Evolutionary conservation across 371 early-diverging fungal genomes (phyloP).

Genomic region (Mucor velutinosus): DNA sequence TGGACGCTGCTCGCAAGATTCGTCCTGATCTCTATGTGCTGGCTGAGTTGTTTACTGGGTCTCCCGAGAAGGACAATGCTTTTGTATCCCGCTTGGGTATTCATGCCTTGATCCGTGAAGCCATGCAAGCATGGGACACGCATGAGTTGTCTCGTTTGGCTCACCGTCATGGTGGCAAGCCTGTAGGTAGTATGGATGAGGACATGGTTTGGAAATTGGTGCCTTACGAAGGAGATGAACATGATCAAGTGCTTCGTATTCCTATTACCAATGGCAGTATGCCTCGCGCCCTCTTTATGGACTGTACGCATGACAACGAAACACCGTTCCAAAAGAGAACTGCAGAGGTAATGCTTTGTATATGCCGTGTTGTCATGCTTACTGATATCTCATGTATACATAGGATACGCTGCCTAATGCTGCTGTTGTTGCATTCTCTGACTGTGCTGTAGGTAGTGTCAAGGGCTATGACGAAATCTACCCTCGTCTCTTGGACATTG

Average conservation of each 20-base stretch:
- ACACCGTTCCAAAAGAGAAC: conserved; percentile 90
- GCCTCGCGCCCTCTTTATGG: conserved; percentile 96
- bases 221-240: conserved; percentile 43
- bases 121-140: conserved; percentile 96
- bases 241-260: conserved; percentile 36
- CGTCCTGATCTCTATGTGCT: conserved; percentile 93
- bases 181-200: conserved; percentile 74
- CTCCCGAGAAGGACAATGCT: conserved; percentile 85
- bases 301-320: conserved; percentile 98
- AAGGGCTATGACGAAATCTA: conserved; percentile 96
- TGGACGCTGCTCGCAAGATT: conserved; percentile 85
- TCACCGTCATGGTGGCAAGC: conserved; percentile 89
- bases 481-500: conserved; percentile 84
- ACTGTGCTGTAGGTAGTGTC: conserved; percentile 92
- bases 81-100: conserved; percentile 94
- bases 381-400: background rate
- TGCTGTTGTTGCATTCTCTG: conserved; percentile 88
- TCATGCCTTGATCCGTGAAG: conserved; percentile 94
- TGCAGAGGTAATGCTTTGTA: conserved; percentile 30
- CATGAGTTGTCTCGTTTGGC: conserved; percentile 86
- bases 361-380: background rate
- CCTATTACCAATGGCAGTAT: conserved; percentile 43
- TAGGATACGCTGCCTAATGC: conserved; percentile 88
- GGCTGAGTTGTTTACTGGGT: conserved; percentile 97
- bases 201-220: conserved; percentile 57